Evolutionary conservation across 1,284 basidiomycete genomes (phyloP).

Genomic region (Blastosporella zonata): DNA sequence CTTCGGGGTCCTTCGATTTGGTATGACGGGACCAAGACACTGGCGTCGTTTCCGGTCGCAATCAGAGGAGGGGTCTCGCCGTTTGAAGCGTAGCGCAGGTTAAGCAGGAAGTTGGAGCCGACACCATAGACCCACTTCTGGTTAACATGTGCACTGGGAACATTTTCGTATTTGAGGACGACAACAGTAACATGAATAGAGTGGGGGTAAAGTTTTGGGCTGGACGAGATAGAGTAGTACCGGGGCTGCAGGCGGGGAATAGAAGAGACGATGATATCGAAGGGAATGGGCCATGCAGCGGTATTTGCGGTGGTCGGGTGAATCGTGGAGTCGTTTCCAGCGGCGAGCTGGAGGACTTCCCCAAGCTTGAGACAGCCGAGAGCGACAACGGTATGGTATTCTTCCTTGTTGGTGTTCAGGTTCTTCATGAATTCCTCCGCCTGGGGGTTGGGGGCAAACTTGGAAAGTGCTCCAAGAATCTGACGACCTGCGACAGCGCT

Average conservation of each 20-base stretch:
- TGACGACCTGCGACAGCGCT: conserved; percentile 92
- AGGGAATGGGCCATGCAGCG: conserved; percentile 90
- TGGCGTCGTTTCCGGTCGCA: conserved; percentile 31
- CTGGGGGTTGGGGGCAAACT: conserved; percentile 83
- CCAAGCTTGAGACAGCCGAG: conserved; percentile 87
- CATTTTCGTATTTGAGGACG: conserved; percentile 86
- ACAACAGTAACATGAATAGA: conserved; percentile 95
- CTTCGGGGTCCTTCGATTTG: conserved; percentile 87
- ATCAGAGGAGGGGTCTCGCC: conserved; percentile 50
- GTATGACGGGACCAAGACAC: conserved; percentile 66
- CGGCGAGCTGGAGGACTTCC: conserved; percentile 87
- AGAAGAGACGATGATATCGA: conserved; percentile 93
- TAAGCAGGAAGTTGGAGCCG: conserved; percentile 89
- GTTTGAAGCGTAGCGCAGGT: conserved; percentile 79
- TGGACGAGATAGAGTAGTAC: conserved; percentile 98
- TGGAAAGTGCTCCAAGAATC: conserved; percentile 82
- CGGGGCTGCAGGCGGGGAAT: conserved; percentile 93
- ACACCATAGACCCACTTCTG: conserved; percentile 80
- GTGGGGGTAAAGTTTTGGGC: conserved; percentile 86
- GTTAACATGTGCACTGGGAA: conserved; percentile 46
- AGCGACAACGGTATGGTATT: conserved; percentile 74
- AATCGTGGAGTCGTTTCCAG: conserved; percentile 69
- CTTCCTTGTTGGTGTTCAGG: conserved; percentile 85
- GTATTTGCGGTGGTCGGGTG: conserved; percentile 66
- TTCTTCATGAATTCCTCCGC: conserved; percentile 75